These are phyloP conservation scores for Blastobotrys serpentis DNA, from an alignment of 1,139 yeast genomes.

Conservation along the genomic window DNA sequence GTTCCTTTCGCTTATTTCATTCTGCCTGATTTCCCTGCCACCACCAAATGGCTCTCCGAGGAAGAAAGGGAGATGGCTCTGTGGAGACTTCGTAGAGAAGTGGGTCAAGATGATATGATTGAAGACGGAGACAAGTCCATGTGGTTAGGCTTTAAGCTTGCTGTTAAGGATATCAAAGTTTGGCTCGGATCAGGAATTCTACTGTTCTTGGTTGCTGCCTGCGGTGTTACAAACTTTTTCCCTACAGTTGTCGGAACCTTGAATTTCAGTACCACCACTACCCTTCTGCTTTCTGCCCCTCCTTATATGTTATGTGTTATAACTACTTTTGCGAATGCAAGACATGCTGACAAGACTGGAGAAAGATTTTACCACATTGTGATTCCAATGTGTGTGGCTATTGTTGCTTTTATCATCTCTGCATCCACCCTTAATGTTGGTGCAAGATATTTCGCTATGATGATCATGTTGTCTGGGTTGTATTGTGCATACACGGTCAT, in stretches of 20 bases:
- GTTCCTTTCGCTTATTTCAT: constrained; percentile 47
- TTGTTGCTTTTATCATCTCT: constrained; percentile 53
- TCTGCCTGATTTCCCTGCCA: constrained; percentile 53
- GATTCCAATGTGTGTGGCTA: constrained; percentile 33
- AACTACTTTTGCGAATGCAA: constrained; percentile 54
- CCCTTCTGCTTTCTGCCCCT: constrained; percentile 60
- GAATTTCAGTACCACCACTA: constrained; percentile 44
- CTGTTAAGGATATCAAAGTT: constrained; percentile 7
- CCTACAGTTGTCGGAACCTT: constrained; percentile 60
- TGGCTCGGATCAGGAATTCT: constrained; percentile 21
- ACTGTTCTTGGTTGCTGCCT: constrained; percentile 54
- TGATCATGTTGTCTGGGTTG: constrained; percentile 55
- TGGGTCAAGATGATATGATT: constrained; percentile 46
- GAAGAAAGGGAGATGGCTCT: constrained; percentile 24
- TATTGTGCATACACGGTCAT: constrained; percentile 59
- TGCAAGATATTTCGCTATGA: constrained; percentile 62
- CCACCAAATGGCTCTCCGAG: constrained; percentile 50
- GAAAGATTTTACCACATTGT: constrained; percentile 55
- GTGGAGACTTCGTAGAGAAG: constrained; percentile 15
- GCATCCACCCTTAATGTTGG: constrained; percentile 55
- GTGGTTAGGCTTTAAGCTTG: constrained; percentile 31
- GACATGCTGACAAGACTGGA: constrained; percentile 59
- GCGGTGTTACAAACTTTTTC: constrained; percentile 60
- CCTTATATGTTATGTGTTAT: constrained; percentile 60
- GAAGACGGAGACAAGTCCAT: constrained; percentile 35